Evolutionary conservation across 768 basidiomycete species (phyloP).

Genomic region (Royoungia palumana): DNA sequence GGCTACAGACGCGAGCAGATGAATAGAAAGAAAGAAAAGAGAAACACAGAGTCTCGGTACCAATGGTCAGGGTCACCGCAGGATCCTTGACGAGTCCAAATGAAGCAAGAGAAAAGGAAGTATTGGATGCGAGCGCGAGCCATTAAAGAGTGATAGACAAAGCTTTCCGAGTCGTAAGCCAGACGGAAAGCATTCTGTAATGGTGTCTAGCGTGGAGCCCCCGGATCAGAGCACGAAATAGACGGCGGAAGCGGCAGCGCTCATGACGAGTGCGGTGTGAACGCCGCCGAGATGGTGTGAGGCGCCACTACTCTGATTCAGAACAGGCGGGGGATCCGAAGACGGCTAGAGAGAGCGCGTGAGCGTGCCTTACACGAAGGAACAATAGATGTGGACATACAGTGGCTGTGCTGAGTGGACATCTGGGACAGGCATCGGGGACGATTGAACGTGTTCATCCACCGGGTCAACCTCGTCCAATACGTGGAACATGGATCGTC

Average conservation of each 20-base stretch:
- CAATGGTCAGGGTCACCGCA: too few species aligned
- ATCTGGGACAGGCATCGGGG: too few species aligned
- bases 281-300: constrained; percentile 6
- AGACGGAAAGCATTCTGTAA: too few species aligned
- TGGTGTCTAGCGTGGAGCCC: too few species aligned
- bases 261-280: neutral
- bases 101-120: too few species aligned
- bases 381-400: neutral
- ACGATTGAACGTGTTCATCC: neutral
- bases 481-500: constrained; percentile 8
- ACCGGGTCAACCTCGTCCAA: constrained; percentile 5
- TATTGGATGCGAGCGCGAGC: too few species aligned
- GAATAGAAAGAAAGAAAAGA: too few species aligned
- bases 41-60: too few species aligned
- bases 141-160: too few species aligned
- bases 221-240: neutral
- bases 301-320: constrained; percentile 12
- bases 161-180: too few species aligned
- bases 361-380: neutral
- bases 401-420: neutral
- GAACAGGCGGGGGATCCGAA: neutral
- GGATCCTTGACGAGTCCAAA: too few species aligned
- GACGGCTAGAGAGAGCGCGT: neutral
- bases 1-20: too few species aligned
- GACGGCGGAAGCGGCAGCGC: neutral